Percentiles rank a stretch among this genome's conserved stretches.
Conservation (phyloP, 2,329 filamentous ascomycete genomes). For the Fusarium subtropicale region DNA sequence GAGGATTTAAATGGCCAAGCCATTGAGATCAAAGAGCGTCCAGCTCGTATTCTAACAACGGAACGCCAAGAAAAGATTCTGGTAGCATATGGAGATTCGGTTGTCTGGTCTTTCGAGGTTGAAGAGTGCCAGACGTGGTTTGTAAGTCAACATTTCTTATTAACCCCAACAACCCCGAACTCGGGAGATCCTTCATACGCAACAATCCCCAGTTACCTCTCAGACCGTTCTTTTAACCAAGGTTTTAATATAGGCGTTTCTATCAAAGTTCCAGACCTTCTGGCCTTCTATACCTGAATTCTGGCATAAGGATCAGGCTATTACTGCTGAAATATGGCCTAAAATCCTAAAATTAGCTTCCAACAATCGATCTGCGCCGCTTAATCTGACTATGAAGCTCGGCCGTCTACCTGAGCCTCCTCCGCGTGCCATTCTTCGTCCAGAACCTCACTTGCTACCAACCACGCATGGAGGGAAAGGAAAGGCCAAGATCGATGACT, state of each 20-base stretch:
- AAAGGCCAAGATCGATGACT: slow-evolving; percentile 8
- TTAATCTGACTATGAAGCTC: slow-evolving; percentile 44
- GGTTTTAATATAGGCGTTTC: slow-evolving; percentile 49
- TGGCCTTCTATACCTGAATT: slow-evolving; percentile 57
- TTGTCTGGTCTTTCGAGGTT: slow-evolving; percentile 55
- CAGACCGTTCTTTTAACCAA: neutral
- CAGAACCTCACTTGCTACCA: slow-evolving; percentile 21
- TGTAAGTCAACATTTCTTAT: slow-evolving; percentile 48
- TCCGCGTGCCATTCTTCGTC: slow-evolving; percentile 26
- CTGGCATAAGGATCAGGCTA: slow-evolving; percentile 47
- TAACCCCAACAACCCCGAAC: neutral
- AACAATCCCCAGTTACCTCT: neutral
- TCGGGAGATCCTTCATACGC: neutral
- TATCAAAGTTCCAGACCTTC: slow-evolving; percentile 57
- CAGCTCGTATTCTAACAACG: slow-evolving; percentile 39
- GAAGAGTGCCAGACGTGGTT: slow-evolving; percentile 60
- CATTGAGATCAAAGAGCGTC: slow-evolving; percentile 49
- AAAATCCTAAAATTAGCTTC: slow-evolving; percentile 48
- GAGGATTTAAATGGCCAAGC: slow-evolving; percentile 50
- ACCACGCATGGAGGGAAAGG: slow-evolving; percentile 9
- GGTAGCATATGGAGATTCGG: slow-evolving; percentile 51
- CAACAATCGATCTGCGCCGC: slow-evolving; percentile 24
- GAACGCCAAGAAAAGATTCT: slow-evolving; percentile 47
- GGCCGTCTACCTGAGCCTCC: slow-evolving; percentile 32
- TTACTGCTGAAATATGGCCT: slow-evolving; percentile 48